Base-by-base conservation (phyloP, 2,329 filamentous ascomycete genomes). In the Aspergillus glaucus region DNA sequence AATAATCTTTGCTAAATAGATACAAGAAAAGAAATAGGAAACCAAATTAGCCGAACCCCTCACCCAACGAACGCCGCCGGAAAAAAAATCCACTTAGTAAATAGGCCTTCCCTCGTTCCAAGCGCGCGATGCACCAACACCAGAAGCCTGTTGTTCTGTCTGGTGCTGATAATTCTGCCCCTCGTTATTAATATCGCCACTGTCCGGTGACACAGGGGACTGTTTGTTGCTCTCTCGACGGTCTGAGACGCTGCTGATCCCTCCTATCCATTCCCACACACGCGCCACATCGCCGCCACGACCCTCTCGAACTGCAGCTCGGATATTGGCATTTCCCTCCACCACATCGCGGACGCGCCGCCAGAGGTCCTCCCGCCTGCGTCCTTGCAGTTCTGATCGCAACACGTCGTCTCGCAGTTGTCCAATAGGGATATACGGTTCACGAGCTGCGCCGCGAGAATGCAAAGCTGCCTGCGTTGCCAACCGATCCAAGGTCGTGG, bases 401-500 rank as follows among this genome's bases (percentile, higher is more conserved):
- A 98, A 76, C 3, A 98, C 85, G 62, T 97, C 92, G 62, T 98
- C 93, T 51, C 93, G 79, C 47, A 98, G 74, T 64, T 97, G 93
- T 1, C 88, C 88, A 58, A 96, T 80, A 62, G 89, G 88, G 53
- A 98, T 80, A 72, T 87, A 95, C 1, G 84, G 78, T 53, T 96
- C 91, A 15, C 82, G 80, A 45, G 78, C 84, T 51, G 66, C 78
- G 41, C 83, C 81, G 45, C 79, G 74, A 17, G 77, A 84, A 53
- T 90, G 85, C n/a, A 92, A 72, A 53, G 88, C 85, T 51, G 92
- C 93, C 65, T 97, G 92, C 32, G 80, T 82, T 9, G 87, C 86
- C 14, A 98, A 79, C 42, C 88, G 82, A 59, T 91, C 85, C 24
- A 98, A 78, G 1, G 92, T 92, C n/a, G 86, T 77, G 47, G 86